Evolutionary conservation across 192 early-diverging fungal genomes (phyloP), one percentile per base, ranked within the genome.

Genomic region (Rhizophagus sp.): DNA sequence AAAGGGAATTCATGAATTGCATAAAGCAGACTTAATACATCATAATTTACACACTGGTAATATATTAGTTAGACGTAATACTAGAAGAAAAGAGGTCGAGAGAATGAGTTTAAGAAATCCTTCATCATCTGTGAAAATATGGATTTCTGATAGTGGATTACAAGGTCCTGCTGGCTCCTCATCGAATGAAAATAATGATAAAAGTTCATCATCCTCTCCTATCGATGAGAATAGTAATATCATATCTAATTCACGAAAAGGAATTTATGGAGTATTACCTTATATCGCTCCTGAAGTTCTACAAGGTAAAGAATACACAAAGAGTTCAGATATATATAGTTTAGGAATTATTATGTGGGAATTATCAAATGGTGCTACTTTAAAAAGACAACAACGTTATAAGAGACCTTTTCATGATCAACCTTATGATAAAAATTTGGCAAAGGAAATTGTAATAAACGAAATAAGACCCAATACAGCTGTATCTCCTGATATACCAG

Each of bases 261-360:
- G 17, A 39, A 15, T 68, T 19, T 69, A 36, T 69, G 67, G 67
- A 2, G 34, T 69, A 36, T 36, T 69, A 22, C 67, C 67, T 13
- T 69, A 36, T 69, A 69, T 69, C 25, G 67, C 67, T 69, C 67
- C 67, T 22, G 67, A 69, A 69, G 34, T 69, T 19, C 19, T 69
- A 41, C 33, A 36, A 19, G 67, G 67, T 39, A 15, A 36, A 36
- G 17, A 36, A 19, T 69, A 69, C 25, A 69, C 67, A 36, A 36
- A 69, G 1, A 15, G 30, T 36, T 30, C 67, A 19, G 67, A 69
- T 69, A 69, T 69, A 17, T 69, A 69, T 69, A 69, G 67, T 69
- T 36, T 69, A 34, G 67, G 67, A 2, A 41, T 69, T 17, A 5
- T 69, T 36, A 69, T 69, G 67, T 69, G 67, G 67, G 30, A 69